These are phyloP conservation scores for Botrytis aclada DNA, from an alignment of 2,329 filamentous ascomycete species.

Conservation along the genomic window DNA sequence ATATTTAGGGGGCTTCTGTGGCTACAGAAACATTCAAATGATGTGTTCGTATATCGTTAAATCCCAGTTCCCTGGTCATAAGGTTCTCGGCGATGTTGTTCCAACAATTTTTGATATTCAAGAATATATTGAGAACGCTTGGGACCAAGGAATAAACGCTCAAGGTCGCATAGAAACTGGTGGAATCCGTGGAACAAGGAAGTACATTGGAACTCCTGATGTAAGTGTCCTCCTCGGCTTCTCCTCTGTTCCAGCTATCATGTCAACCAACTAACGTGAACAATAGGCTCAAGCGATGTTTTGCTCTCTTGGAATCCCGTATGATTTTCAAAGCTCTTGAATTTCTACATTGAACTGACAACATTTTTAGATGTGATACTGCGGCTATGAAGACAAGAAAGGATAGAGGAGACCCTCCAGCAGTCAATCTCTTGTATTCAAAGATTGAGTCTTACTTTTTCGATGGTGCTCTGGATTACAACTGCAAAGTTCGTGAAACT, in stretches of 20 bases:
- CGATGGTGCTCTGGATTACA: constrained; percentile 47
- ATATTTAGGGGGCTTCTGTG: constrained; percentile 75
- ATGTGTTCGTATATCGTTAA: constrained; percentile 73
- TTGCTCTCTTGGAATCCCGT: constrained; percentile 64
- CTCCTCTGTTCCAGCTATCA: background rate
- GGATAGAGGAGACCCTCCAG: constrained; percentile 28
- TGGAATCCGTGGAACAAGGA: constrained; percentile 81
- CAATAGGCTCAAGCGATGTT: constrained; percentile 75
- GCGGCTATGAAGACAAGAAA: constrained; percentile 54
- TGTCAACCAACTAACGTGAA: background rate
- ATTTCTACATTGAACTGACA: constrained; percentile 14
- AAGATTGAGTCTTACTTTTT: constrained; percentile 74
- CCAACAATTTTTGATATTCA: constrained; percentile 82
- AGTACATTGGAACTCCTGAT: constrained; percentile 93
- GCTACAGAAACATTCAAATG: constrained; percentile 95
- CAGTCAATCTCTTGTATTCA: constrained; percentile 52
- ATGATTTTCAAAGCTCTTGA: constrained; percentile 34
- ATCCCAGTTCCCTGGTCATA: constrained; percentile 52
- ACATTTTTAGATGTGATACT: constrained; percentile 55
- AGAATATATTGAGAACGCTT: constrained; percentile 80
- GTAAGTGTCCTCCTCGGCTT: constrained; percentile 43
- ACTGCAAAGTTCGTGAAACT: constrained; percentile 67
- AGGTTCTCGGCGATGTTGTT: constrained; percentile 57
- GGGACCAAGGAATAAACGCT: constrained; percentile 79
- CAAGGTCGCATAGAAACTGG: constrained; percentile 78